These are phyloP conservation scores for Candida michaelii DNA, from an alignment of 805 yeast genomes.

Conservation along the genomic window DNA sequence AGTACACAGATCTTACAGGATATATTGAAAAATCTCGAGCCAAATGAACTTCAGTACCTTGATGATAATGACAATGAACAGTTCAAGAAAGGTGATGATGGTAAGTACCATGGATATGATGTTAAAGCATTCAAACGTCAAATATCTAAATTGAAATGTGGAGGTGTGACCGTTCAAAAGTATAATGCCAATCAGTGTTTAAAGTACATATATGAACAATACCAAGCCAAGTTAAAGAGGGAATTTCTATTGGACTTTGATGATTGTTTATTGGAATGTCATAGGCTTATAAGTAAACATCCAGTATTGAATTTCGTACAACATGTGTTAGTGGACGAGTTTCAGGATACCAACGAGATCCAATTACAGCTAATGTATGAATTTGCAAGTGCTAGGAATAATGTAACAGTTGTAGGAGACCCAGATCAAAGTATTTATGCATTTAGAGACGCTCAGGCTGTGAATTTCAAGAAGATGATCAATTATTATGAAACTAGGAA, in stretches of 20 bases:
- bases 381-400: slow-evolving; percentile 42
- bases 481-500: slow-evolving; percentile 29
- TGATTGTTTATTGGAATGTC: slow-evolving; percentile 65
- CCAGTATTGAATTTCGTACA: slow-evolving; percentile 50
- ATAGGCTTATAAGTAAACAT: slow-evolving; percentile 46
- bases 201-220: slow-evolving; percentile 44
- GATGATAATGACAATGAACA: slow-evolving; percentile 2
- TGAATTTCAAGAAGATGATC: slow-evolving; percentile 62
- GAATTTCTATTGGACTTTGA: slow-evolving; percentile 72
- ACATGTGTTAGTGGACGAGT: slow-evolving; percentile 89
- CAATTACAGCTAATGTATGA: slow-evolving; percentile 69
- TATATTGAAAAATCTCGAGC: slow-evolving; percentile 29
- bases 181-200: slow-evolving; percentile 9
- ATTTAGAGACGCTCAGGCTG: slow-evolving; percentile 75
- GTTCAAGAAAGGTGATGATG: slow-evolving; percentile 15
- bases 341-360: slow-evolving; percentile 83
- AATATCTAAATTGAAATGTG: slow-evolving; percentile 59
- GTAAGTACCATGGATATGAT: slow-evolving; percentile 37
- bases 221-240: slow-evolving; percentile 48
- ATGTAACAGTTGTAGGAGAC: slow-evolving; percentile 90
- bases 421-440: slow-evolving; percentile 95
- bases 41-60: slow-evolving; percentile 17
- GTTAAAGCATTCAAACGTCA: slow-evolving; percentile 38
- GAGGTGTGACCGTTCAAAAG: slow-evolving; percentile 49
- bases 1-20: slow-evolving; percentile 45